A percentile compares a stretch with the other conserved stretches of the same genome.
Evolutionary conservation across 148 eudicot genomes (phyloP).

Genomic region (Fagopyrum homotropicum): DNA sequence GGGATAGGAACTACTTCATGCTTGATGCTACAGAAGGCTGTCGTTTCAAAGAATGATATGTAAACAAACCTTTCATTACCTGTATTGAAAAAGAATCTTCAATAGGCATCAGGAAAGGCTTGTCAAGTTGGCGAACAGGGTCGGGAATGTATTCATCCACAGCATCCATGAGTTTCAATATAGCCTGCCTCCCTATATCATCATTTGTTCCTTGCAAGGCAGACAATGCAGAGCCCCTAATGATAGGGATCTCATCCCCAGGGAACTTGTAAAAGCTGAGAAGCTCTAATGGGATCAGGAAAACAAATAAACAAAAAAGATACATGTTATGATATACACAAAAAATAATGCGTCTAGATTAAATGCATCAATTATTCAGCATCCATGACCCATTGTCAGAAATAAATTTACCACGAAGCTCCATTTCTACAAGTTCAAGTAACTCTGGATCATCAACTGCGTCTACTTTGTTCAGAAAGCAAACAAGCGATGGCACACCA

Average conservation of each 20-base stretch:
- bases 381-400: not conserved
- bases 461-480: constrained; percentile 90
- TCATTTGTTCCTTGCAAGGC: constrained; percentile 90
- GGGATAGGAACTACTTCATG: too few species aligned
- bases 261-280: constrained; percentile 94
- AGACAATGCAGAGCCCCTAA: constrained; percentile 86
- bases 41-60: not conserved
- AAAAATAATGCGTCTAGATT: not conserved
- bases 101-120: constrained; percentile 90
- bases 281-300: constrained; percentile 44
- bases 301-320: constrained; percentile 10
- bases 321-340: not conserved
- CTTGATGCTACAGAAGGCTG: too few species aligned
- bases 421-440: constrained; percentile 95
- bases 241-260: constrained; percentile 87
- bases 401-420: constrained; percentile 67
- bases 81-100: constrained; percentile 94
- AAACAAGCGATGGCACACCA: constrained; percentile 95
- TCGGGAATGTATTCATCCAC: constrained; percentile 93
- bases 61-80: constrained; percentile 30
- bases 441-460: constrained; percentile 90
- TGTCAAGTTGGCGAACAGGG: constrained; percentile 86
- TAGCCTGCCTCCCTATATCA: constrained; percentile 84
- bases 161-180: constrained; percentile 88
- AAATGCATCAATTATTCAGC: not conserved